Percentiles rank a stretch among this genome's conserved stretches.
phyloP scores from a whole-genome alignment of 1,139 yeast species.

The Hyphopichia khmerensis region DNA sequence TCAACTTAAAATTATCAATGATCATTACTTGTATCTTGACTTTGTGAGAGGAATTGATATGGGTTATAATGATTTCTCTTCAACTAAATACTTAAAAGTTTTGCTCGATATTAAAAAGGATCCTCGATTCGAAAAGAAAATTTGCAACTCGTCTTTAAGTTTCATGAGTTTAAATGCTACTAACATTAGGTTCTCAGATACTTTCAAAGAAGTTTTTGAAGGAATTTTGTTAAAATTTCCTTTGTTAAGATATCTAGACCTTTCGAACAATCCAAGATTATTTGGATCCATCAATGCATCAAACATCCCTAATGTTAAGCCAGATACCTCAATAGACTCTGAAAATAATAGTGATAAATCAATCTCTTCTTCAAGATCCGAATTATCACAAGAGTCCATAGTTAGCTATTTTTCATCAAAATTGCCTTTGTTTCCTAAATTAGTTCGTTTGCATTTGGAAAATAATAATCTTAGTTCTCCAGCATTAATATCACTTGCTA shows the following conservation, averaged over 20 bases:
- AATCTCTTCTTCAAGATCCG: not conserved
- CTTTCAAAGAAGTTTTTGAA: slow-evolving; percentile 34
- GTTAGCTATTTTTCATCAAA: slow-evolving; percentile 47
- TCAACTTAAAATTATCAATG: slow-evolving; percentile 51
- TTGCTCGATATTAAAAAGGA: slow-evolving; percentile 22
- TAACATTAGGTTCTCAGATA: slow-evolving; percentile 38
- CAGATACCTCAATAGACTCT: not conserved
- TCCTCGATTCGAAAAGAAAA: slow-evolving; percentile 16
- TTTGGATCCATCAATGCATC: slow-evolving; percentile 31
- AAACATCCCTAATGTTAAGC: not conserved
- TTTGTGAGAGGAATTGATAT: slow-evolving; percentile 59
- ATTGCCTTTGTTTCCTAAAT: slow-evolving; percentile 57
- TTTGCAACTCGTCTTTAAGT: slow-evolving; percentile 37
- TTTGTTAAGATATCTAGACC: slow-evolving; percentile 59
- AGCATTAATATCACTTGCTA: slow-evolving; percentile 55
- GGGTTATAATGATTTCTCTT: slow-evolving; percentile 66
- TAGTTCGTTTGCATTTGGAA: slow-evolving; percentile 62
- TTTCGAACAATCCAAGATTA: slow-evolving; percentile 62
- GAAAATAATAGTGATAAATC: slow-evolving; percentile 3
- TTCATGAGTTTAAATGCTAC: slow-evolving; percentile 76
- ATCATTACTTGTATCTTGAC: slow-evolving; percentile 35
- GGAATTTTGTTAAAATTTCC: slow-evolving; percentile 41
- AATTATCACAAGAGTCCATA: slow-evolving; percentile 19
- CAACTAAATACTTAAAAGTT: slow-evolving; percentile 25
- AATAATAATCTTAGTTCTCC: slow-evolving; percentile 50